Base-by-base conservation (phyloP, 371 early-diverging fungal species). In the Apophysomyces trapeziformis region DNA sequence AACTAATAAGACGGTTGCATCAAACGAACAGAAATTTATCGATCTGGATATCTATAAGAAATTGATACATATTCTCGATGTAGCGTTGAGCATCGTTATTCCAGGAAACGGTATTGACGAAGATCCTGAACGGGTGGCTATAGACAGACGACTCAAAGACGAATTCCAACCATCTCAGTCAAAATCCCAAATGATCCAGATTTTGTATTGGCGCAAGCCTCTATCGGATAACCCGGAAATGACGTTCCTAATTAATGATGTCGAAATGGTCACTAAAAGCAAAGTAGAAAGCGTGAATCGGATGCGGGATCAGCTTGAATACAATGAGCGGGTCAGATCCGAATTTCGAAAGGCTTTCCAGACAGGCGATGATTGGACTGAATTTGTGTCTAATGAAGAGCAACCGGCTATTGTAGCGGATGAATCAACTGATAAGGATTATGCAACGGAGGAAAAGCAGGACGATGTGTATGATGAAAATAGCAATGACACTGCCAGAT, bases 191-290 rank as follows among this genome's bases (percentile, higher is more conserved):
- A 85, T 87, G 68, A 78, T 85, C 1, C 84, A 85, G 43, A 78
- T 87, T 0, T 65, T 87, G 44, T 84, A 85, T 38, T 87, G 88
- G 88, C 73, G 82, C 36, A 76, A 84, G 8, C 85, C 86, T 9
- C 68, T 67, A 0, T 66, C 82, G 5, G 78, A 75, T 13, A 80
- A 85, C 44, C 60, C 72, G 7, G 18, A 16, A 0, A 16, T 68
- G n/a, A 50, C 58, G 6, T 18, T 64, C 4, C 50, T 83, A 13
- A 69, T 80, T 4, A 69, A 66, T 21, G 81, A 79, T 57, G 75
- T 79, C 1, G 78, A 80, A 35, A 68, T 63, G 5, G 26, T 80
- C 21, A 68, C 74, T 1, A 64, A 67, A 41, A 66, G 56, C 41
- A 83, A 83, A 57, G 79, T 83, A 7, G 76, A 83, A 35, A 74